A percentile compares a stretch with the other conserved stretches of the same genome.
These are phyloP conservation scores for Metschnikowia chrysomelidarum DNA, from an alignment of 805 yeast species.

Conservation along the genomic window DNA sequence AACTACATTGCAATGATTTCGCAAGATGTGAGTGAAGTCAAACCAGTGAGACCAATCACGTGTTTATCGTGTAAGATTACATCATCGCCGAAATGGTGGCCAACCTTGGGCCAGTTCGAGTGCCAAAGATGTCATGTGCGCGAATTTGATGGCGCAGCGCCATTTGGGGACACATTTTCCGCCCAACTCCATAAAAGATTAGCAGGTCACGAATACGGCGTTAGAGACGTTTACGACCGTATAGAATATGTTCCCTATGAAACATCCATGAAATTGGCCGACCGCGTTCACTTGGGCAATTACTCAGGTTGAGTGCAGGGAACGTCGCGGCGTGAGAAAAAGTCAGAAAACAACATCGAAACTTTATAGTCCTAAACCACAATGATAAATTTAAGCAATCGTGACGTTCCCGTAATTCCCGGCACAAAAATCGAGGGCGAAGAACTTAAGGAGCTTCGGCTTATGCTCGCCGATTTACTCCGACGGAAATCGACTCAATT, in stretches of 20 bases:
- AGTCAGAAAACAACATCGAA: constrained; percentile 1
- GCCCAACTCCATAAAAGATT: constrained; percentile 28
- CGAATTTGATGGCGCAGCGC: constrained; percentile 10
- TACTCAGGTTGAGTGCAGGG: too few species aligned
- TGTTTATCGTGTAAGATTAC: constrained; percentile 26
- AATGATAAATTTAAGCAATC: constrained; percentile 39
- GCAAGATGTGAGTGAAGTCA: not conserved
- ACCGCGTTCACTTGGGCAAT: too few species aligned
- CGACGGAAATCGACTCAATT: constrained; percentile 56
- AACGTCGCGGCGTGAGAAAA: too few species aligned
- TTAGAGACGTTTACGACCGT: constrained; percentile 18
- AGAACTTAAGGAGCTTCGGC: constrained; percentile 64
- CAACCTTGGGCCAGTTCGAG: constrained; percentile 1
- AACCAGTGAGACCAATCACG: not conserved
- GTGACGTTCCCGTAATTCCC: constrained; percentile 80
- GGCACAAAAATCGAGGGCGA: constrained; percentile 76
- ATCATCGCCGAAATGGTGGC: constrained; percentile 42
- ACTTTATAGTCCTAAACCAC: not conserved
- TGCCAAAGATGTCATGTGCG: constrained; percentile 34
- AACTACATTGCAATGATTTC: constrained; percentile 26
- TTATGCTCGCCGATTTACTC: constrained; percentile 64
- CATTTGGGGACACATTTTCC: constrained; percentile 18
- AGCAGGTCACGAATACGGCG: constrained; percentile 33
- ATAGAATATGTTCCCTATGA: constrained; percentile 8
- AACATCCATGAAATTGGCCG: too few species aligned